Evolutionary conservation across 164 flowering plant genomes (phyloP).

Genomic region (Annona cherimola): DNA sequence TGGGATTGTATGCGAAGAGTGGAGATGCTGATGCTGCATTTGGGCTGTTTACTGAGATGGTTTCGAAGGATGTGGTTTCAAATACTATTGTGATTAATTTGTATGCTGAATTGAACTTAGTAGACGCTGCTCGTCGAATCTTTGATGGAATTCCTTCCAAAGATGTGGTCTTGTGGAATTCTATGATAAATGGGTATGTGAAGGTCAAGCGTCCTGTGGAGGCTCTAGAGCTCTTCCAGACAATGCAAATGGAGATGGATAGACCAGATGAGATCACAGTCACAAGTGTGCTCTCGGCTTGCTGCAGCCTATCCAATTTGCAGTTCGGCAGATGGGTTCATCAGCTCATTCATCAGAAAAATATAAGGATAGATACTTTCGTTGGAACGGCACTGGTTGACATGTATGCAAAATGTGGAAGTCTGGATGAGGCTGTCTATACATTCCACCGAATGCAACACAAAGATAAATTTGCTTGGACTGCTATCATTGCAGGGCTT

Average conservation of each 20-base stretch:
- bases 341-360: conserved; percentile 10
- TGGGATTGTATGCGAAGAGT: conserved; percentile 21
- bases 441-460: conserved; percentile 22
- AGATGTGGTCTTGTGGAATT: conserved; percentile 28
- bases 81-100: conserved; percentile 47
- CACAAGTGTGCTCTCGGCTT: conserved; percentile 24
- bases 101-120: conserved; percentile 19
- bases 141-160: conserved; percentile 22
- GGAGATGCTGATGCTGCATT: conserved; percentile 16
- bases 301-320: conserved; percentile 21
- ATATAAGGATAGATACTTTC: conserved; percentile 17
- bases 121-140: conserved; percentile 22
- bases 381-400: conserved; percentile 29
- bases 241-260: conserved; percentile 16
- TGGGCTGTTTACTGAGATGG: conserved; percentile 23
- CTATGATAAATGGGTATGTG: conserved; percentile 26
- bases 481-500: conserved; percentile 25
- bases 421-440: conserved; percentile 18
- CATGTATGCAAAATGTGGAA: conserved; percentile 36
- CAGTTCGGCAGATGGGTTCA: conserved; percentile 24
- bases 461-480: conserved; percentile 31
- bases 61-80: conserved; percentile 27
- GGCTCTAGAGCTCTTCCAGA: conserved; percentile 22
- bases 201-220: conserved; percentile 18
- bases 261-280: conserved; percentile 24